Percentiles rank a stretch among this genome's conserved stretches.
Conservation (phyloP, 1,284 basidiomycete species). For the Lignosus rhinocerotis region DNA sequence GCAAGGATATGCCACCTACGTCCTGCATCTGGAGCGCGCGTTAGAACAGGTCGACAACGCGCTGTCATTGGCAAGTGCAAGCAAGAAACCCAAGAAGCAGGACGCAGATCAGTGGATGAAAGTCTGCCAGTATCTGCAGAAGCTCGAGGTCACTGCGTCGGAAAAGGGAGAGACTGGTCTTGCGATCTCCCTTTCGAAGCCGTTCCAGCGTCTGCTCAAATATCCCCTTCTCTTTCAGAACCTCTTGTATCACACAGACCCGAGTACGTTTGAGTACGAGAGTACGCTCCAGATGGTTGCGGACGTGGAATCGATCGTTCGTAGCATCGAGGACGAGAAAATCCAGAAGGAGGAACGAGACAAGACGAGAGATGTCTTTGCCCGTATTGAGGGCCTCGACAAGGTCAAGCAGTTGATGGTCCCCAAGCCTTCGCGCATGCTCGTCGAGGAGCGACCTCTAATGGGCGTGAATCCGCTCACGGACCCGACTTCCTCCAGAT, state of each 20-base stretch:
- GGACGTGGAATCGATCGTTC: slow-evolving; percentile 93
- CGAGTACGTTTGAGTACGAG: slow-evolving; percentile 96
- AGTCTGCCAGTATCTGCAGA: slow-evolving; percentile 69
- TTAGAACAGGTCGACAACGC: slow-evolving; percentile 85
- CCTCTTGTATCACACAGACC: slow-evolving; percentile 94
- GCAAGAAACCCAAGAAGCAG: slow-evolving; percentile 78
- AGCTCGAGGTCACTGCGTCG: slow-evolving; percentile 77
- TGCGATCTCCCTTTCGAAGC: slow-evolving; percentile 93
- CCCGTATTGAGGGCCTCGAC: slow-evolving; percentile 93
- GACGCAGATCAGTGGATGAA: slow-evolving; percentile 77
- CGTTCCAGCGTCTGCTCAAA: slow-evolving; percentile 95
- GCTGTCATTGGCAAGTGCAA: slow-evolving; percentile 58
- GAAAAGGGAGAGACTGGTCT: slow-evolving; percentile 92
- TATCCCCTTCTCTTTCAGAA: slow-evolving; percentile 98
- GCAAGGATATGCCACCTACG: slow-evolving; percentile 88
- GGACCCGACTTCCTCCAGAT: slow-evolving; percentile 32
- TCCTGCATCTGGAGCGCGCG: slow-evolving; percentile 88
- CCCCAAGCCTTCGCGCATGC: slow-evolving; percentile 84
- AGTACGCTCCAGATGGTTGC: slow-evolving; percentile 95
- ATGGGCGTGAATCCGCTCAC: slow-evolving; percentile 26
- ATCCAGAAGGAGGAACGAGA: slow-evolving; percentile 94
- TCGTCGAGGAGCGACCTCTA: slow-evolving; percentile 78
- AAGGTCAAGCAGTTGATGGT: slow-evolving; percentile 85
- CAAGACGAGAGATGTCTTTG: slow-evolving; percentile 91
- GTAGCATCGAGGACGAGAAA: slow-evolving; percentile 97